These are phyloP conservation scores for Paramecium biaurelia DNA, from an alignment of 73 alveolate species.

Conservation along the genomic window DNA sequence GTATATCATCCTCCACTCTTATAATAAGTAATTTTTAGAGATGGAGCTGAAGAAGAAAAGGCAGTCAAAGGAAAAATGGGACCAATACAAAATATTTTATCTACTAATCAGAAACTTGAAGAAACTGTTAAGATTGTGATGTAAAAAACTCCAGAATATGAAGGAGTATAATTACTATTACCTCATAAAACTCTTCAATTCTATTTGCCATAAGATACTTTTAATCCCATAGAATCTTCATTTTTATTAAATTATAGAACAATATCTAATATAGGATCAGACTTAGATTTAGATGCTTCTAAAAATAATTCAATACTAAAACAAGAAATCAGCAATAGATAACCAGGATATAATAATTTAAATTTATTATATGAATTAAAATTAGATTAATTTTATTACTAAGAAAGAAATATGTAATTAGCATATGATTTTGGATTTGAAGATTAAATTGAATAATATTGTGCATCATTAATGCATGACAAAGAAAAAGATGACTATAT, in stretches of 20 bases:
- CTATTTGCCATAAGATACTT: neutral
- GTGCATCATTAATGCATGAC: slow-evolving; percentile 36
- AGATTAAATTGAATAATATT: slow-evolving; percentile 41
- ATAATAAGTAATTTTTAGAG: slow-evolving; percentile 27
- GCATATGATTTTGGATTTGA: slow-evolving; percentile 55
- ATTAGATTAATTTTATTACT: slow-evolving; percentile 39
- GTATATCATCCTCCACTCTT: slow-evolving; percentile 56
- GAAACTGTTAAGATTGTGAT: neutral
- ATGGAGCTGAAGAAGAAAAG: slow-evolving; percentile 66
- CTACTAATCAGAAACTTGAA: neutral
- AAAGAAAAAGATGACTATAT: slow-evolving; percentile 55
- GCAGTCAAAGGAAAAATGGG: slow-evolving; percentile 60
- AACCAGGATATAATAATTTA: slow-evolving; percentile 1
- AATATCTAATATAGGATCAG: slow-evolving; percentile 10
- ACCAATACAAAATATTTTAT: neutral
- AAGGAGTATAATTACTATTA: neutral
- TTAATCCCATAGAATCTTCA: slow-evolving; percentile 29
- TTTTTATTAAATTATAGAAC: neutral
- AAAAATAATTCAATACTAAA: neutral
- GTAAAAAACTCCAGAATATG: slow-evolving; percentile 24
- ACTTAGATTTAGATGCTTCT: slow-evolving; percentile 34
- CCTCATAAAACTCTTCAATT: slow-evolving; percentile 56
- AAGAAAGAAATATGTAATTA: slow-evolving; percentile 44
- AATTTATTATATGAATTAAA: slow-evolving; percentile 36
- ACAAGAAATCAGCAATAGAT: neutral